Evolutionary conservation across 495 filamentous ascomycete genomes (phyloP), one percentile per base, ranked within the genome.

Genomic region (Cryomyces minteri): DNA sequence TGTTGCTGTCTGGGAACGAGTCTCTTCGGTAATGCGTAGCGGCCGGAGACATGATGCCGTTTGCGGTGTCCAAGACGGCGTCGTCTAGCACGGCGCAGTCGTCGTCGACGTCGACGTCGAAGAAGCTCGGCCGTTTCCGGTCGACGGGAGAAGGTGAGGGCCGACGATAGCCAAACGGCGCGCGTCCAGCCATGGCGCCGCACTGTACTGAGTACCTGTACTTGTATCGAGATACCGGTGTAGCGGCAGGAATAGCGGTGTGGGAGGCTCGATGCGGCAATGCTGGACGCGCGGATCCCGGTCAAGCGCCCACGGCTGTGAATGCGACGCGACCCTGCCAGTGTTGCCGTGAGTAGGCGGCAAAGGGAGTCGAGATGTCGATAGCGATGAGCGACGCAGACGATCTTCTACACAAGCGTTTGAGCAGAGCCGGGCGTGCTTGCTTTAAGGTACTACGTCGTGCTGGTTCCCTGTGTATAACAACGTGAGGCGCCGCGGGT

Each of bases 31-130:
- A 25, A 25, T 25, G 48, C 43, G 46, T 47, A 51, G 53, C 48
- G 41, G 54, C 51, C 47, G 59, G 56, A 43, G 56, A 58, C 57
- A 64, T 62, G 45, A 56, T 49, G 56, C 50, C 52, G 32, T 25
- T 25, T 2, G 52, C 32, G 25, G 49, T 43, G 12, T 51, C 42
- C 39, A 54, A 52, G 38, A 52, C 51, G 12, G 58, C 54, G 47
- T 60, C 59, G 34, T 9, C 9, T 45, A 62, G 51, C 47, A 56
- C 55, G 50, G 53, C 56, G 54, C 49, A 50, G 47, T 59, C 59
- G 48, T 62, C 61, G 18, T 25, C 18, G 18, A 25, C 61, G 18
- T 25, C 18, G 18, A 25, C 18, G 18, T 25, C 18, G 47, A 60
- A 58, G 48, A 54, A 58, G 44, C 34, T 43, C 41, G 44, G 50